Base-by-base conservation (phyloP, 345 rosid species). In the Triadica sebifera region DNA sequence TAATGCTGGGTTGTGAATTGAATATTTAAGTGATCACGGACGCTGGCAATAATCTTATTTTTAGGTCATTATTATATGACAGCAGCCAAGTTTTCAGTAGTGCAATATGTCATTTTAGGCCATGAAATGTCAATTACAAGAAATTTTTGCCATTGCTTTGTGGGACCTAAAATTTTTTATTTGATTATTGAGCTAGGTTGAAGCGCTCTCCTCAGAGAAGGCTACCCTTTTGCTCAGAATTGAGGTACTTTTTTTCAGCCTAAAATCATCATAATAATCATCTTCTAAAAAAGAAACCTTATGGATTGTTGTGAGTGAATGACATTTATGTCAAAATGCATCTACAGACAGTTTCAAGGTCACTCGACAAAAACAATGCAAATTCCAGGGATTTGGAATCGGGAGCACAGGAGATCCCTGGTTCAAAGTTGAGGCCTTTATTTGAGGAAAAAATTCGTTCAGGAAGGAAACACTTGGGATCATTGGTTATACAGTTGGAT, bases 191-290 rank as follows among this genome's bases (percentile, higher is more conserved):
- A 71, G 37, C 73, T 87, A 94, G 98, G 97, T 91, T 37, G 98
- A 94, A 85, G 87, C 91, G 5, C 89, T 95, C 56, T 91, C 97
- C 71, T 91, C 99, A 0, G 97, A 95, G 81, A 95, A 95, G 91
- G 91, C 98, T 47, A 95, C 96, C 39, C 72, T 91, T 20, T 19
- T 68, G 4, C 88, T 95, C 81, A 87, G 99, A 85, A 95, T 92
- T 41, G 98, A 95, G 98, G 97, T 94, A 84, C n/a, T 15, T 16
- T 29, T 50, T 64, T 34, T 66, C 67, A 60, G 8, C 19, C 60
- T 3, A 49, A 24, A 74, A 56, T 53, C 45, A 45, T 39, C 34
- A 52, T 22, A 17, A 15, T 37, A 62, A 29, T 13, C 29, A 20
- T 1, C 0, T 20, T 29, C 39, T 52, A 52, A 45, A 72, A 22